Evolutionary conservation across 352 stramenopile genomes (phyloP).

Genomic region (Phytophthora rubi): DNA sequence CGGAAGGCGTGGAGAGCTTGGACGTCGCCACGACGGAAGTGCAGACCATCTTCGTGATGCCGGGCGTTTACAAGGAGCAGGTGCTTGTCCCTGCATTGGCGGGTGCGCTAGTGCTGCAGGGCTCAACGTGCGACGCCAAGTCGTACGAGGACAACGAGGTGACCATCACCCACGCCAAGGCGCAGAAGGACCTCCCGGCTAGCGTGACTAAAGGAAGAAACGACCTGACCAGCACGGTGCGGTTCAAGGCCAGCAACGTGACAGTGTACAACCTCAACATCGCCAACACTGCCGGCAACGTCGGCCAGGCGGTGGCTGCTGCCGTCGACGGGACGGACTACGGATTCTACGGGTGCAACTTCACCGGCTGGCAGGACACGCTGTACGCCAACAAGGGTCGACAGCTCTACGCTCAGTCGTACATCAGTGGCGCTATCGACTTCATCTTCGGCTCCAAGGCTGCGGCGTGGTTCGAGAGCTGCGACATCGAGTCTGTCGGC

Average conservation of each 20-base stretch:
- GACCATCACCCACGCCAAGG: slow-evolving; percentile 17
- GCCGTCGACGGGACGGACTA: slow-evolving; percentile 17
- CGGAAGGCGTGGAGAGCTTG: slow-evolving; percentile 11
- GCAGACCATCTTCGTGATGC: slow-evolving; percentile 27
- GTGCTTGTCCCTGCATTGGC: slow-evolving; percentile 12
- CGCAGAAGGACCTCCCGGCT: slow-evolving; percentile 23
- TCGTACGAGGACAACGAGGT: slow-evolving; percentile 29
- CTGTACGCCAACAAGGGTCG: slow-evolving; percentile 28
- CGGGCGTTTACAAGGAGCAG: slow-evolving; percentile 25
- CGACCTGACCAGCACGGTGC: slow-evolving; percentile 23
- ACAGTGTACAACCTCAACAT: slow-evolving; percentile 35
- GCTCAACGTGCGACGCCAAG: slow-evolving; percentile 19
- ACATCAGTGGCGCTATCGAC: slow-evolving; percentile 26
- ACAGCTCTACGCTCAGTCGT: slow-evolving; percentile 21
- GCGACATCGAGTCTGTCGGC: slow-evolving; percentile 23
- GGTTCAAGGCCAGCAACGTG: slow-evolving; percentile 26
- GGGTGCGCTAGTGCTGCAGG: slow-evolving; percentile 19
- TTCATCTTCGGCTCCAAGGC: slow-evolving; percentile 28
- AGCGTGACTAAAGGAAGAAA: slow-evolving; percentile 17
- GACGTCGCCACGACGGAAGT: slow-evolving; percentile 6
- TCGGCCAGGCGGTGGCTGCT: slow-evolving; percentile 23
- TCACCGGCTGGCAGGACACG: slow-evolving; percentile 27
- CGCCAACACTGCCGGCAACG: slow-evolving; percentile 24
- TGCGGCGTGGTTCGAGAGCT: slow-evolving; percentile 20
- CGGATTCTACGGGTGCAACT: slow-evolving; percentile 28